Percentiles rank a stretch among this genome's conserved stretches.
phyloP scores from a whole-genome alignment of 1,139 yeast species.

The Nakaseomyces glabratus region DNA sequence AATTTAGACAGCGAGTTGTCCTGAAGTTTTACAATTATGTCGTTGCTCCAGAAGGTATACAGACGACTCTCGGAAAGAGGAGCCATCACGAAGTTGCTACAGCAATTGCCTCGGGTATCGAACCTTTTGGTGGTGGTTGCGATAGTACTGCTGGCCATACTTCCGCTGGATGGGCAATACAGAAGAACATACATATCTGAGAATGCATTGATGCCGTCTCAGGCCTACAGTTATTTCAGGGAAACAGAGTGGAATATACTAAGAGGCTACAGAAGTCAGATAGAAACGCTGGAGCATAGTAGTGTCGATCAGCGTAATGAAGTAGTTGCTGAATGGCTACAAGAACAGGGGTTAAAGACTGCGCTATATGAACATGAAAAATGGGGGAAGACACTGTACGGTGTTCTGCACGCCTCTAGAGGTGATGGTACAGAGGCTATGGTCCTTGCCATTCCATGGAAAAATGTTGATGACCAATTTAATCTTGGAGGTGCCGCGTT shows the following conservation, averaged over 20 bases:
- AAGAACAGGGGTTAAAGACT: slow-evolving; percentile 65
- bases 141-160: slow-evolving; percentile 51
- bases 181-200: slow-evolving; percentile 83
- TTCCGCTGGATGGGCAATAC: slow-evolving; percentile 74
- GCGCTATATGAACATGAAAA: slow-evolving; percentile 39
- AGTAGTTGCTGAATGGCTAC: slow-evolving; percentile 50
- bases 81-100: slow-evolving; percentile 48
- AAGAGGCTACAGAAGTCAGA: slow-evolving; percentile 60
- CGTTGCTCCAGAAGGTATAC: slow-evolving; percentile 48
- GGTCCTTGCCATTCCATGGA: slow-evolving; percentile 87
- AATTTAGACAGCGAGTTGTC: no score
- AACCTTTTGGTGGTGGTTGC: slow-evolving; percentile 53
- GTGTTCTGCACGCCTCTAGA: slow-evolving; percentile 81
- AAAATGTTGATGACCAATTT: slow-evolving; percentile 43
- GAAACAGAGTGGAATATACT: slow-evolving; percentile 93
- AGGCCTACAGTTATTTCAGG: slow-evolving; percentile 83
- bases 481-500: slow-evolving; percentile 80
- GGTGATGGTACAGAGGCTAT: slow-evolving; percentile 96
- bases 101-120: slow-evolving; percentile 53
- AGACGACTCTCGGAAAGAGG: slow-evolving; percentile 50
- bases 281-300: slow-evolving; percentile 31
- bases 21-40: no score
- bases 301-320: slow-evolving; percentile 37
- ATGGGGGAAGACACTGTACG: slow-evolving; percentile 57
- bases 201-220: slow-evolving; percentile 95